These are phyloP conservation scores for Aspergillus bertholletiae DNA, from an alignment of 495 filamentous ascomycete genomes.

Conservation along the genomic window DNA sequence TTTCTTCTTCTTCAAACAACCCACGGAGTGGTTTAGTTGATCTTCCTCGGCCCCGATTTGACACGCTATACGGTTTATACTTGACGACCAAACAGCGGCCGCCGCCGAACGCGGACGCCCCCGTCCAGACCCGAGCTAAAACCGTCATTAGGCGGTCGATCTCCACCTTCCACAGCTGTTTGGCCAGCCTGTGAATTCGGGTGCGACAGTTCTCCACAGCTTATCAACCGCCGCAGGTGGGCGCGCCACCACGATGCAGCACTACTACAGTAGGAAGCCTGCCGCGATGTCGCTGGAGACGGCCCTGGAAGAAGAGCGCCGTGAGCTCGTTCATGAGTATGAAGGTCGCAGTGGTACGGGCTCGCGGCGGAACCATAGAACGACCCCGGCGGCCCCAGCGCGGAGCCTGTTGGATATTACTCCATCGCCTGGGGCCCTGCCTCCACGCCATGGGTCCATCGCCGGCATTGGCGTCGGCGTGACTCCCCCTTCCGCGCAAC, in stretches of 20 bases:
- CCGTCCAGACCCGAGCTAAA: not conserved
- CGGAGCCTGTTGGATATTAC: conserved; percentile 24
- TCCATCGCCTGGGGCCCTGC: conserved; percentile 20
- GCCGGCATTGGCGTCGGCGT: conserved; percentile 33
- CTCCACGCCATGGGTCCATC: conserved; percentile 40
- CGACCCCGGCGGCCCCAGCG: conserved; percentile 31
- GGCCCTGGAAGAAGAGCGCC: conserved; percentile 23
- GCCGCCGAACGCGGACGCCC: not conserved
- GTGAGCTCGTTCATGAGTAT: conserved; percentile 14
- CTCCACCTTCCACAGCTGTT: conserved; percentile 9
- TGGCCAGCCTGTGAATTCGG: not conserved
- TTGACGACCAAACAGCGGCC: not conserved
- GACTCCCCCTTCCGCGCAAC: conserved; percentile 16
- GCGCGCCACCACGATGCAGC: conserved; percentile 6
- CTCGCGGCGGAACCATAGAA: conserved; percentile 1
- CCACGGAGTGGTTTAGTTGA: not conserved
- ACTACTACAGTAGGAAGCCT: not conserved
- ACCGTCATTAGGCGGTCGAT: conserved; percentile 2
- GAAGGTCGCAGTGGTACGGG: conserved; percentile 3
- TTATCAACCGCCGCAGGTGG: conserved; percentile 20
- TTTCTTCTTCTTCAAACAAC: not conserved
- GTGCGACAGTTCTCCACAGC: conserved; percentile 22
- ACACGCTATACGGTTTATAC: not conserved
- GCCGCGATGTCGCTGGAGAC: conserved; percentile 9
- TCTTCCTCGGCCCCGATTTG: no score